A percentile compares a stretch with the other conserved stretches of the same genome.
phyloP scores from a whole-genome alignment of 177 flowering plant genomes.

The Vitis hybrid region DNA sequence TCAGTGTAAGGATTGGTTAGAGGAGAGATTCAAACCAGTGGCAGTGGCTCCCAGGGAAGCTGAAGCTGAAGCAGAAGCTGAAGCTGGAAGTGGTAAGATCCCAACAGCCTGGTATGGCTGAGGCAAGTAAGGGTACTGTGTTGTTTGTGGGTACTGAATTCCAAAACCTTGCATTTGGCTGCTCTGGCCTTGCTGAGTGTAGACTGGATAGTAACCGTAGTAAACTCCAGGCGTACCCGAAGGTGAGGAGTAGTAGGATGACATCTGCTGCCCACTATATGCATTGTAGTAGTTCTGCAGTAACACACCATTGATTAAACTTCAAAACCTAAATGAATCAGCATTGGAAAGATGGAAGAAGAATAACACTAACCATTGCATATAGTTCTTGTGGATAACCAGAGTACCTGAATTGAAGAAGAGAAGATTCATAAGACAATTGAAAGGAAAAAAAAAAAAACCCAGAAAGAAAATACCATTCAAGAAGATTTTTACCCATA shows the following conservation, averaged over 20 bases:
- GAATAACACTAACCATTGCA: conserved; percentile 20
- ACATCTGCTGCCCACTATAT: conserved; percentile 18
- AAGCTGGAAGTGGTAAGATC: neutral
- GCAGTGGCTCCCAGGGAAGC: neutral
- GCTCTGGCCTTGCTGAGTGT: neutral
- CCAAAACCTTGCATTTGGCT: neutral
- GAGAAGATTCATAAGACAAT: neutral
- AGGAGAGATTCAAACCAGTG: conserved; percentile 6
- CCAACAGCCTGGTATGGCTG: conserved; percentile 3
- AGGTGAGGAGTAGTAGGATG: conserved; percentile 1
- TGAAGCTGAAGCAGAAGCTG: conserved; percentile 4
- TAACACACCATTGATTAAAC: neutral
- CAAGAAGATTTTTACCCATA: conserved; percentile 10
- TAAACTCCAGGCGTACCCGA: conserved; percentile 19
- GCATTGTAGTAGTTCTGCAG: conserved; percentile 28
- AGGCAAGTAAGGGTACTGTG: conserved; percentile 7
- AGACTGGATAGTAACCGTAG: conserved; percentile 12
- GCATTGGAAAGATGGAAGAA: neutral
- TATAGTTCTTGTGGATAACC: conserved; percentile 18
- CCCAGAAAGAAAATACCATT: neutral
- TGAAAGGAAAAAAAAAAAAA: neutral
- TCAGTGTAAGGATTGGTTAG: neutral
- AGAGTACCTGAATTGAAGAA: conserved; percentile 19
- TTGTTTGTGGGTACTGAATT: conserved; percentile 11
- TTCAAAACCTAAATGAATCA: neutral